These are phyloP conservation scores for Diaporthe batatas DNA, from an alignment of 2,329 filamentous ascomycete species.

Conservation along the genomic window DNA sequence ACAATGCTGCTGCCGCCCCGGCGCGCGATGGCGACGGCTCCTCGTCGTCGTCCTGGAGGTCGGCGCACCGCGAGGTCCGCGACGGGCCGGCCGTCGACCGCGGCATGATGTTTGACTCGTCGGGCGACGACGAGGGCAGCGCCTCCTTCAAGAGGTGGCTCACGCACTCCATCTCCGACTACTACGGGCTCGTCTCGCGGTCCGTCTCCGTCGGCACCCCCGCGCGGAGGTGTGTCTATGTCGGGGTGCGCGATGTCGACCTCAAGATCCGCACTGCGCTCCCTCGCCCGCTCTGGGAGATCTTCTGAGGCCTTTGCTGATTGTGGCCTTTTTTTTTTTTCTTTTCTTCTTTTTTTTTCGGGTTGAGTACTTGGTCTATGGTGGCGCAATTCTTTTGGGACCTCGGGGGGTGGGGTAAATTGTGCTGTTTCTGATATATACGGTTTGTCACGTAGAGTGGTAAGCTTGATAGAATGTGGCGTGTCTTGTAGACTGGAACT, in stretches of 20 bases:
- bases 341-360: background rate
- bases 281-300: slow-evolving; percentile 74
- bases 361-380: too few relatives aligned
- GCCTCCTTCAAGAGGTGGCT: slow-evolving; percentile 93
- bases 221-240: slow-evolving; percentile 83
- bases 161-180: slow-evolving; percentile 90
- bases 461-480: slow-evolving; percentile 14
- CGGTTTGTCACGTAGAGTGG: slow-evolving; percentile 18
- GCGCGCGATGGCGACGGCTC: slow-evolving; percentile 42
- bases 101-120: slow-evolving; percentile 83
- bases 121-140: slow-evolving; percentile 77
- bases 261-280: slow-evolving; percentile 54
- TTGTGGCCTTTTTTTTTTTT: too few relatives aligned
- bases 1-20: slow-evolving; percentile 43
- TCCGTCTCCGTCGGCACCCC: slow-evolving; percentile 81
- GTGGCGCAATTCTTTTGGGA: background rate
- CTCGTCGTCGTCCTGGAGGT: slow-evolving; percentile 64
- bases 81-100: slow-evolving; percentile 70
- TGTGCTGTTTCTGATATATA: background rate
- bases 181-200: slow-evolving; percentile 90
- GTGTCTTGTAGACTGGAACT: background rate
- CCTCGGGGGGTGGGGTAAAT: background rate
- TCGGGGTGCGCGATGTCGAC: slow-evolving; percentile 71
- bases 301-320: slow-evolving; percentile 57
- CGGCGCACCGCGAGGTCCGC: slow-evolving; percentile 64